Conservation (phyloP, 352 stramenopile genomes). For the Phytopythium delawarense region DNA sequence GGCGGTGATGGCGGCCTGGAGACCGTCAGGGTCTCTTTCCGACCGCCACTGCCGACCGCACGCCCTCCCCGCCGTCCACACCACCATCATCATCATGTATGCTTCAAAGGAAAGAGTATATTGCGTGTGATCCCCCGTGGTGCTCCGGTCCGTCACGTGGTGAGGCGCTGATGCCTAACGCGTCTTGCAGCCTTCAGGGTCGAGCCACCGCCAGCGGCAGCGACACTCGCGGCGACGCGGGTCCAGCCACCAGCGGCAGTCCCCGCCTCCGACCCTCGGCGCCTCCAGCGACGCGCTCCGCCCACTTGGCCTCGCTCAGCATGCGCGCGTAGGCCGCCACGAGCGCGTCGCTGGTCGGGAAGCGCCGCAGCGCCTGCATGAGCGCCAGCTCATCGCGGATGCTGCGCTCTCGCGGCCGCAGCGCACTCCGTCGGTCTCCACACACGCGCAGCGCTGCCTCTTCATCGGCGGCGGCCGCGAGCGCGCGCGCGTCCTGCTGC, state of each 20-base stretch:
- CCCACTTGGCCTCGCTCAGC: conserved; percentile 21
- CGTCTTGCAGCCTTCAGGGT: neutral
- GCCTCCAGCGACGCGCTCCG: neutral
- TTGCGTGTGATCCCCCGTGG: conserved; percentile 3
- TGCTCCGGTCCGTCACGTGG: neutral
- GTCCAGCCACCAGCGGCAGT: neutral
- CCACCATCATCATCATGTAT: conserved; percentile 9
- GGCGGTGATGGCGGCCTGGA: neutral
- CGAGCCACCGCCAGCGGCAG: neutral
- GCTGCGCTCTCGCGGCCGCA: conserved; percentile 27
- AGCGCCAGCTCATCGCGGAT: conserved; percentile 59
- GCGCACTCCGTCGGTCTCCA: conserved; percentile 11
- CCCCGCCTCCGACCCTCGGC: neutral
- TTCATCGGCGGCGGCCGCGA: conserved; percentile 23
- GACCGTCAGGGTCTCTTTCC: neutral
- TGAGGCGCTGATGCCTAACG: neutral
- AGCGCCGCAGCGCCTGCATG: conserved; percentile 47
- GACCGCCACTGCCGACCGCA: neutral
- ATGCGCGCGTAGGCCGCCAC: conserved; percentile 45
- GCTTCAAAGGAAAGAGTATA: conserved; percentile 9
- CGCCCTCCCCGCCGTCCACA: neutral
- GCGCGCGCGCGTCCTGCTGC: conserved; percentile 27
- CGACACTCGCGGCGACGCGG: neutral
- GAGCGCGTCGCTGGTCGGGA: conserved; percentile 41
- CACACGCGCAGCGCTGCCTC: conserved; percentile 35